Conservation (phyloP, 2,329 filamentous ascomycete genomes). For the Aspergillus awamori region DNA sequence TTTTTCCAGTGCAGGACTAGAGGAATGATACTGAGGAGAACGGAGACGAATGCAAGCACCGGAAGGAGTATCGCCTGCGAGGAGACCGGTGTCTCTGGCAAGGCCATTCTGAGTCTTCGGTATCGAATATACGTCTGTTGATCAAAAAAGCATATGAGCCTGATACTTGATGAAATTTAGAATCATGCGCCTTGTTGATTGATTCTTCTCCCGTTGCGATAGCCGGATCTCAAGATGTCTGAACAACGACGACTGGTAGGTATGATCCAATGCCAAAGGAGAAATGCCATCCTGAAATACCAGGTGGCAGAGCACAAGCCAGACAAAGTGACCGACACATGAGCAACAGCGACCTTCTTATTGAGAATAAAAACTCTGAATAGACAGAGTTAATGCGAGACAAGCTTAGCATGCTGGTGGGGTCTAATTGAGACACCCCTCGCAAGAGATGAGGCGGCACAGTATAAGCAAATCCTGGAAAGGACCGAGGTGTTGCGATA, state of each 20-base stretch:
- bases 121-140: not conserved
- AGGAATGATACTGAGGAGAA: slow-evolving; percentile 59
- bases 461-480: not conserved
- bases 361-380: not conserved
- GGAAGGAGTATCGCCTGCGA: slow-evolving; percentile 49
- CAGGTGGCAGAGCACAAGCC: not conserved
- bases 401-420: not conserved
- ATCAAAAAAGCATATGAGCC: not conserved
- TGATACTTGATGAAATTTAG: not conserved
- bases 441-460: not conserved
- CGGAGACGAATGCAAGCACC: slow-evolving; percentile 52
- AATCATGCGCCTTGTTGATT: not conserved
- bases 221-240: not conserved
- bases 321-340: slow-evolving; percentile 17
- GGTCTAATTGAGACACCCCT: slow-evolving; percentile 1
- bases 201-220: not conserved
- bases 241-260: slow-evolving; percentile 11
- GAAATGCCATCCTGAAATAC: not conserved
- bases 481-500: slow-evolving; percentile 8
- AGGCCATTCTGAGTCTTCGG: slow-evolving; percentile 7
- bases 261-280: slow-evolving; percentile 17
- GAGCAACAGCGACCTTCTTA: slow-evolving; percentile 13
- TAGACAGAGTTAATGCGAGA: slow-evolving; percentile 1
- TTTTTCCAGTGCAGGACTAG: slow-evolving; percentile 63
- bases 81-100: slow-evolving; percentile 19